Evolutionary conservation across 2,329 filamentous ascomycete genomes (phyloP).

Genomic region (Daldinia sp.): DNA sequence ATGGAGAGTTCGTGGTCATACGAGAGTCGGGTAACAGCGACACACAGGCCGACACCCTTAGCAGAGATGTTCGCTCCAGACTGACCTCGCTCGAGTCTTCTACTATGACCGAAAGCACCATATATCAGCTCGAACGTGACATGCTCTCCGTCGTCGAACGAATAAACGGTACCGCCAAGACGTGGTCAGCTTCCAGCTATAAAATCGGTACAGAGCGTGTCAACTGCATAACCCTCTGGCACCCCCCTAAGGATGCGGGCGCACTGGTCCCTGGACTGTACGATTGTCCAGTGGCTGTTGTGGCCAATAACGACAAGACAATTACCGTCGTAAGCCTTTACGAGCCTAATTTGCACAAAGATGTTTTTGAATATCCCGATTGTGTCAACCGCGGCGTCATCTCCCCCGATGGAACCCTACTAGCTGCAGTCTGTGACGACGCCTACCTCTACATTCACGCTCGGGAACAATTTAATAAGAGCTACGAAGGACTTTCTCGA

Average conservation of each 20-base stretch:
- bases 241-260: slow-evolving; percentile 57
- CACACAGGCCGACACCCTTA: slow-evolving; percentile 52
- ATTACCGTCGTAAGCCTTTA: slow-evolving; percentile 85
- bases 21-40: slow-evolving; percentile 57
- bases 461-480: slow-evolving; percentile 57
- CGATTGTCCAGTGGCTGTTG: slow-evolving; percentile 70
- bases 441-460: slow-evolving; percentile 87
- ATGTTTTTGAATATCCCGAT: slow-evolving; percentile 80
- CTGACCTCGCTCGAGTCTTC: slow-evolving; percentile 44
- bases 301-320: slow-evolving; percentile 93
- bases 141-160: slow-evolving; percentile 52
- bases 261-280: slow-evolving; percentile 57
- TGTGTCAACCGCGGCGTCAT: slow-evolving; percentile 95
- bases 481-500: slow-evolving; percentile 46
- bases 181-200: slow-evolving; percentile 62
- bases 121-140: slow-evolving; percentile 49
- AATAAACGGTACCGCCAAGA: slow-evolving; percentile 57
- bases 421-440: slow-evolving; percentile 89
- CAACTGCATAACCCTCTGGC: slow-evolving; percentile 76
- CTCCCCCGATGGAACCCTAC: slow-evolving; percentile 84
- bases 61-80: slow-evolving; percentile 42
- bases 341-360: slow-evolving; percentile 69
- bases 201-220: slow-evolving; percentile 71
- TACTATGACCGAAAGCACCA: slow-evolving; percentile 53
- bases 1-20: slow-evolving; percentile 87